Evolutionary conservation across 2,329 filamentous ascomycete species (phyloP), one percentile per base, ranked within the genome.

Genomic region (Pseudogymnoascus sp.): DNA sequence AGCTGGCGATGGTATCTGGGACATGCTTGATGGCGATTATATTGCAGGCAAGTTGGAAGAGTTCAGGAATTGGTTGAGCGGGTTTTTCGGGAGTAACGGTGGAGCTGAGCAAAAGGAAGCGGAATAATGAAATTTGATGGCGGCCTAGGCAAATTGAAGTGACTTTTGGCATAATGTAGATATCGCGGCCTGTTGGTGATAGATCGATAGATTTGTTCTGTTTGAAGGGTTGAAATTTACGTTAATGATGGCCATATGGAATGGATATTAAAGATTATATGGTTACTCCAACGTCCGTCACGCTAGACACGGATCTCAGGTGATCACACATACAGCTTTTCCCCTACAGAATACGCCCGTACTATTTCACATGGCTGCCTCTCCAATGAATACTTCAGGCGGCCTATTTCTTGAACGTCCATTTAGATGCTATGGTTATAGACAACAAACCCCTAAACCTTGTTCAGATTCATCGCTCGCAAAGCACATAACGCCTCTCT

Each of bases 21-120:
- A 60, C 53, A 1, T 66, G 62, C 38, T 64, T n/a, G 28, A 69
- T 62, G 25, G 80, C 79, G 74, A 80, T 59, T 84, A 82, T 82
- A 67, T 84, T 11, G 78, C 75, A 2, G 78, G 76, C 37, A 78
- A 82, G 65, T 69, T 83, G 11, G 75, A 73, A 33, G 72, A 78
- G 35, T 72, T 77, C 10, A 72, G 70, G 62, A 69, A 65, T 6
- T 73, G 71, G 71, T 25, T 67, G 3, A 23, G 40, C n/a, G 62
- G 37, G 2, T n/a, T 66, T 31, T 59, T 35, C 11, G 56, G 38
- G n/a, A 42, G 59, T 18, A 44, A 12, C 10, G 3, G n/a, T 33
- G 11, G 14, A 14, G 23, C 44, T 18, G 23, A 53, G 38, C 21
- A 33, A 35, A 33, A 60, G 25, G 53, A 61, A 18, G 33, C 7